phyloP scores from a whole-genome alignment of 176 grass and related monocot genomes.

The Otatea glauca region DNA sequence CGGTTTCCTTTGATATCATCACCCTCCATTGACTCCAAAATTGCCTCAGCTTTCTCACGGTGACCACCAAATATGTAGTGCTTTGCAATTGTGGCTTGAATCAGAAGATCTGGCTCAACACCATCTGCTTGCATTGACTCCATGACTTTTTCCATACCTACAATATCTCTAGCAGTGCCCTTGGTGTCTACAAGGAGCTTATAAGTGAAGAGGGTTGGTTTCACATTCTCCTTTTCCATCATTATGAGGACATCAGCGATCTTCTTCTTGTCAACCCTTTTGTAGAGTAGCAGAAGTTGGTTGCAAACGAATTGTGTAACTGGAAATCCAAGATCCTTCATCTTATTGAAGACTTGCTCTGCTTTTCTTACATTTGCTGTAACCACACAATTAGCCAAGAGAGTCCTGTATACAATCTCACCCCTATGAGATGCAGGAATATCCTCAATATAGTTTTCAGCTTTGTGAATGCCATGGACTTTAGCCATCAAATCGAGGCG shows the following conservation, averaged over 20 bases:
- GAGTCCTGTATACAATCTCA: constrained; percentile 69
- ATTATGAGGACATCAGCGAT: constrained; percentile 68
- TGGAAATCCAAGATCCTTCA: constrained; percentile 63
- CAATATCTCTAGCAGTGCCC: constrained; percentile 53
- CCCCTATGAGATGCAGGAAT: constrained; percentile 65
- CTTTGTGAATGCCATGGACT: constrained; percentile 58
- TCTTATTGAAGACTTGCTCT: constrained; percentile 72
- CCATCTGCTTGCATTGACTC: constrained; percentile 61
- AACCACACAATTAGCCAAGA: constrained; percentile 68
- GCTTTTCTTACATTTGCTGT: constrained; percentile 59
- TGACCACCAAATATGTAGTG: constrained; percentile 64
- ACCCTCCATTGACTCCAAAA: constrained; percentile 63
- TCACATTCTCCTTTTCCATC: constrained; percentile 81
- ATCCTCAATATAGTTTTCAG: constrained; percentile 63
- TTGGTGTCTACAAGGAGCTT: constrained; percentile 71
- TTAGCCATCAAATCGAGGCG: constrained; percentile 65
- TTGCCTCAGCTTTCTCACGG: constrained; percentile 65
- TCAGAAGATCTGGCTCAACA: constrained; percentile 54
- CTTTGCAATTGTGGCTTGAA: constrained; percentile 58
- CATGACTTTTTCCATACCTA: constrained; percentile 67
- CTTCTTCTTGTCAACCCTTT: constrained; percentile 69
- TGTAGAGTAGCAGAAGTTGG: constrained; percentile 83
- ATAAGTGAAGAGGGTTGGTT: constrained; percentile 70
- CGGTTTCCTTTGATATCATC: constrained; percentile 63
- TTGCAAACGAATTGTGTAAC: constrained; percentile 57